Evolutionary conservation across 2,329 filamentous ascomycete genomes (phyloP), one percentile per base, ranked within the genome.

Genomic region (Monilinia polystroma): DNA sequence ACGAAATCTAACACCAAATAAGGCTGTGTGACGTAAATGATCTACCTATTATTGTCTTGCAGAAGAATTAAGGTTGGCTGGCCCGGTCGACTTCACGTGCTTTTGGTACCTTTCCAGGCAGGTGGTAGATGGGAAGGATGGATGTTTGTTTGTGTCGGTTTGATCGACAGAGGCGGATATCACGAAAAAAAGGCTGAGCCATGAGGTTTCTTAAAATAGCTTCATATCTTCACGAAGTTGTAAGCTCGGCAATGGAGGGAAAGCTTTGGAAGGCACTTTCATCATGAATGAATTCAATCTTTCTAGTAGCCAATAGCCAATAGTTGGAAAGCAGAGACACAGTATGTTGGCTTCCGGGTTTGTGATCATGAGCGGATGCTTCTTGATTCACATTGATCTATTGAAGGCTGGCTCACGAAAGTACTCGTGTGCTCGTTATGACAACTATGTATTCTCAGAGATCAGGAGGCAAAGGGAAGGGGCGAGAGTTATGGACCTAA

Each of bases 171-270:
- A 60, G n/a, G 58, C 51, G 58, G 58, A 20, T 45, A 38, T 60
- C 20, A 38, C 41, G 53, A 8, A 3, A 26, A 51, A 51, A 60
- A 38, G 45, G 45, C 29, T 38, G 32, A 60, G 45, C 14, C 45
- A 51, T 51, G 32, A 51, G n/a, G 32, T 41, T 60, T 60, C 58
- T 60, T 60, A 60, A 60, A 60, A 60, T 60, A 60, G 58, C 26
- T 60, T 58, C 32, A 38, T 38, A 26, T 26, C 14, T 60, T 16
- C 45, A 35, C 58, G n/a, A 51, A 12, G 23, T 20, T 29, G 41
- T 6, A 5, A 14, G 14, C 12, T 16, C 23, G 23, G 4, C 23
- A 16, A n/a, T 45, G 29, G 32, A 41, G 20, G 32, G 32, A 35
- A 12, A 45, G 32, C 58, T 38, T 38, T 45, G 47, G 38, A 14